A percentile compares a stretch with the other conserved stretches of the same genome.
Conservation (phyloP, 345 rosid species). For the Salix koriyanagi region DNA sequence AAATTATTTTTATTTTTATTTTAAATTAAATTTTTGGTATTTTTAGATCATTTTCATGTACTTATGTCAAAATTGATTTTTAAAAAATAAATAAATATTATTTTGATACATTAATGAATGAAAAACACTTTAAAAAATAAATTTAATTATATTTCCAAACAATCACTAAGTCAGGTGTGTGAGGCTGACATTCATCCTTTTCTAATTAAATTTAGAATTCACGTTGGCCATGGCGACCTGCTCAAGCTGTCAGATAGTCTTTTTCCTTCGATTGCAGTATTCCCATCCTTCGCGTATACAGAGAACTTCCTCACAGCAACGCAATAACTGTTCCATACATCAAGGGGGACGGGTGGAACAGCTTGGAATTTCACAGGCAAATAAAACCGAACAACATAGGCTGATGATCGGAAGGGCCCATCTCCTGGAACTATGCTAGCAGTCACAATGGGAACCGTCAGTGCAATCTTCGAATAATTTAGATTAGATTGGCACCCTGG, state of each 20-base stretch:
- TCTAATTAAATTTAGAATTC: conserved; percentile 19
- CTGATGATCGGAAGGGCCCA: conserved; percentile 55
- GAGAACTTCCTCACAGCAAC: conserved; percentile 60
- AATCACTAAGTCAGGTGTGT: too few species aligned
- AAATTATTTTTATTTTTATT: too few species aligned
- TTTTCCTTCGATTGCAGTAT: conserved; percentile 41
- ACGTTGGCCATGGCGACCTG: conserved; percentile 43
- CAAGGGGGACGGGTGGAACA: conserved; percentile 50
- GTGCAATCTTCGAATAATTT: conserved; percentile 51
- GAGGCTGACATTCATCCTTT: too few species aligned
- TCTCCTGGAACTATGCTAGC: conserved; percentile 55
- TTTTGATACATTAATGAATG: too few species aligned
- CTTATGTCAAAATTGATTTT: too few species aligned
- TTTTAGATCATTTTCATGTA: too few species aligned
- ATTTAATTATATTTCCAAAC: too few species aligned
- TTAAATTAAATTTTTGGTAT: too few species aligned
- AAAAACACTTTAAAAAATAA: too few species aligned
- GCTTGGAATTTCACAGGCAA: conserved; percentile 53
- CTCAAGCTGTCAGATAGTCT: conserved; percentile 55
- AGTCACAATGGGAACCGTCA: conserved; percentile 62
- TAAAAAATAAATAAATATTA: too few species aligned
- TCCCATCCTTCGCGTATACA: conserved; percentile 55
- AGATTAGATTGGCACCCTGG: conserved; percentile 74
- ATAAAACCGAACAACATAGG: conserved; percentile 49
- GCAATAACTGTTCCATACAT: conserved; percentile 37